These are phyloP conservation scores for Cucurbita ficifolia DNA, from an alignment of 306 rosid genomes.

Conservation along the genomic window DNA sequence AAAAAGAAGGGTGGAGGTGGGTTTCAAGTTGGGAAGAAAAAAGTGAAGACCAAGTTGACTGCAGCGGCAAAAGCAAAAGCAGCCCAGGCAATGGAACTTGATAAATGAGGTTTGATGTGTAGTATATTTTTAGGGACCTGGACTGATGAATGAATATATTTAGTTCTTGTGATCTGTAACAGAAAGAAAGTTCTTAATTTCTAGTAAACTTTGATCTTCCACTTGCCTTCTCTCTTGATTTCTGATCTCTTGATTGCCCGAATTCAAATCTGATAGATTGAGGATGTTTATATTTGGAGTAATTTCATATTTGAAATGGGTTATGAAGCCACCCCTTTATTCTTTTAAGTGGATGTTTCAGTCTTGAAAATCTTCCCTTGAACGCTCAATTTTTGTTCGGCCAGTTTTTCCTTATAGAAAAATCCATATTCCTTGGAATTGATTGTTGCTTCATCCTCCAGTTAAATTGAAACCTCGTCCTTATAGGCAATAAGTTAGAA, in stretches of 20 bases:
- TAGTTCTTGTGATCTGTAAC: not conserved
- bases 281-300: not conserved
- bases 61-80: slow-evolving; percentile 66
- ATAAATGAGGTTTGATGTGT: slow-evolving; percentile 34
- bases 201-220: not conserved
- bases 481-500: not conserved
- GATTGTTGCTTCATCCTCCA: not conserved
- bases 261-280: not conserved
- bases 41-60: slow-evolving; percentile 67
- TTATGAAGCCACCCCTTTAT: not conserved
- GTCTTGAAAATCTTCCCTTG: not conserved
- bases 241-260: not conserved
- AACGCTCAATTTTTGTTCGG: not conserved
- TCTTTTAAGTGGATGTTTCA: not conserved
- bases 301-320: not conserved
- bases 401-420: not conserved
- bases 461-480: not conserved
- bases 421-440: not conserved
- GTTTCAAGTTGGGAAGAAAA: slow-evolving; percentile 73
- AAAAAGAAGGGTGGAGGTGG: slow-evolving; percentile 54
- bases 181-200: not conserved
- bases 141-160: not conserved
- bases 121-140: not conserved
- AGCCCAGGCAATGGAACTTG: slow-evolving; percentile 82
- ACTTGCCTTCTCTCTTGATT: not conserved